Conservation (phyloP, 495 filamentous ascomycete genomes). For the Collariella sp. region DNA sequence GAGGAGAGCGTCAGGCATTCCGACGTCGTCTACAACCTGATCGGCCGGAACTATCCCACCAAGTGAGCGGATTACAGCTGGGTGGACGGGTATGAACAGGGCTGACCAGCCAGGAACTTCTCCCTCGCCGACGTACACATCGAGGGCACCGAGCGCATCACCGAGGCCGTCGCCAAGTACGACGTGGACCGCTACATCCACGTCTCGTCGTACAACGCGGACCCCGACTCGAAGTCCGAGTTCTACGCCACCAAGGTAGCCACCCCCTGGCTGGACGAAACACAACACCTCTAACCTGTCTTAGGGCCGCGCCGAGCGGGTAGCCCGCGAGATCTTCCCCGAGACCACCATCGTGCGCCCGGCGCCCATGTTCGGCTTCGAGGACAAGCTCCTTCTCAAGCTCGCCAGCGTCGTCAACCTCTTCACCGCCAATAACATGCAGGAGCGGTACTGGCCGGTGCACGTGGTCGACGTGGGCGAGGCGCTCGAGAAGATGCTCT, state of each 20-base stretch:
- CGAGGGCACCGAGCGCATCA: constrained; percentile 90
- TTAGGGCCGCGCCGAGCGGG: constrained; percentile 69
- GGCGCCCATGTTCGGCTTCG: constrained; percentile 86
- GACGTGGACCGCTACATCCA: constrained; percentile 96
- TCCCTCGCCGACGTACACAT: constrained; percentile 85
- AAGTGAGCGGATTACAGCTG: constrained; percentile 52
- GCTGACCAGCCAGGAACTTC: constrained; percentile 67
- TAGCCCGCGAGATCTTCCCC: constrained; percentile 84
- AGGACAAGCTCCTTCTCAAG: constrained; percentile 83
- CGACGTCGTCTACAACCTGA: constrained; percentile 92
- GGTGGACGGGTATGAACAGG: not conserved
- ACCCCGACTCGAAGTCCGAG: constrained; percentile 68
- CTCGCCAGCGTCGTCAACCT: constrained; percentile 71
- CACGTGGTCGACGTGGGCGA: constrained; percentile 83
- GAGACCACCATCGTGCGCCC: constrained; percentile 97
- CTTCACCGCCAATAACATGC: constrained; percentile 85
- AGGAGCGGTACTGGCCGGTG: constrained; percentile 84
- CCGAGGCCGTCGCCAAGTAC: constrained; percentile 94
- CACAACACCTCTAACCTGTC: constrained; percentile 4
- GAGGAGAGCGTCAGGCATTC: constrained; percentile 95
- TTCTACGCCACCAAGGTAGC: constrained; percentile 83
- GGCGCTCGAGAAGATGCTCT: constrained; percentile 79
- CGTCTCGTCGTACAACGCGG: constrained; percentile 89
- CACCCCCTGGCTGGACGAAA: not conserved
- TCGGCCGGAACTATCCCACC: constrained; percentile 89